A percentile compares a stretch with the other conserved stretches of the same genome.
phyloP scores from a whole-genome alignment of 2,329 filamentous ascomycete species.

The Aspergillus pseudoglaucus region DNA sequence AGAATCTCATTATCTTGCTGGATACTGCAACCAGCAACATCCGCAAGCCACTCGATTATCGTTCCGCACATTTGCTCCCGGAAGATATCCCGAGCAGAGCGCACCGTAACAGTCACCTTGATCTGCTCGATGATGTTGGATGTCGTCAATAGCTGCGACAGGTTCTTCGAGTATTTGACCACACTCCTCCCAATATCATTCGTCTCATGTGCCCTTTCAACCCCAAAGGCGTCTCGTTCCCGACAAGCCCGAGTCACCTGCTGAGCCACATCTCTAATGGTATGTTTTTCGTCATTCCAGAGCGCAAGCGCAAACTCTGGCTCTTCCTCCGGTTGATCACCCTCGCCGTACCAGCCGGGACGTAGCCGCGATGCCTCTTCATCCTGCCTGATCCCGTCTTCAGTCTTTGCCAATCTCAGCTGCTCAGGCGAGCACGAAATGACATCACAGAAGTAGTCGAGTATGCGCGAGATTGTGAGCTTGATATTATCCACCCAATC shows the following conservation, averaged over 20 bases:
- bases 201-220: conserved; percentile 74
- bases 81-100: conserved; percentile 90
- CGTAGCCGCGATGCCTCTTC: conserved; percentile 72
- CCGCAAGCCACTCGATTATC: conserved; percentile 90
- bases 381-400: conserved; percentile 72
- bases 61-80: conserved; percentile 98
- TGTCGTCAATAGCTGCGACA: conserved; percentile 67
- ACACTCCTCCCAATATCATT: conserved; percentile 84
- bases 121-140: conserved; percentile 89
- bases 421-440: conserved; percentile 97
- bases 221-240: conserved; percentile 62
- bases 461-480: conserved; percentile 74
- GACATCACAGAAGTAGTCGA: conserved; percentile 96
- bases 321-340: conserved; percentile 55
- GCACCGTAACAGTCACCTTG: conserved; percentile 89
- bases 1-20: conserved; percentile 73
- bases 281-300: conserved; percentile 99
- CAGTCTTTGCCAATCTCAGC: conserved; percentile 75
- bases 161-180: conserved; percentile 66
- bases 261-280: conserved; percentile 79
- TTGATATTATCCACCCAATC: conserved; percentile 72
- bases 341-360: conserved; percentile 64
- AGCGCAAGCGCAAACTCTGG: conserved; percentile 78
- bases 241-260: conserved; percentile 87
- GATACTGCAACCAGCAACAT: conserved; percentile 84